Percentiles rank a stretch among this genome's conserved stretches.
Conservation (phyloP, 2,329 filamentous ascomycete genomes). For the Alternaria rosae region DNA sequence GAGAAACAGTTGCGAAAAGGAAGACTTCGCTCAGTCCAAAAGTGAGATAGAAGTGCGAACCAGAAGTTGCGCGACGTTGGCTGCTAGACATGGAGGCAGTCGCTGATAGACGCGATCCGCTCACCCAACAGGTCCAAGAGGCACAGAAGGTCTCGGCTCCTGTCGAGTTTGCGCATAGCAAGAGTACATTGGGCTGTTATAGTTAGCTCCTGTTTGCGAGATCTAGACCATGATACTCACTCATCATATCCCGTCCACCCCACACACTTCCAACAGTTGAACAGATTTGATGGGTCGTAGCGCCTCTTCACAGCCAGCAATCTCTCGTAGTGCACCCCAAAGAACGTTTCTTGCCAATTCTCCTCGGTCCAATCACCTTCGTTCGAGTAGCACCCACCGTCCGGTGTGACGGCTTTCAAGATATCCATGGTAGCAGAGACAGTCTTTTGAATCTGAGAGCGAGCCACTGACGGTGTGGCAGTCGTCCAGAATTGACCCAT, state of each 20-base stretch:
- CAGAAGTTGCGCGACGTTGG: not conserved
- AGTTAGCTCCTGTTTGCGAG: conserved; percentile 12
- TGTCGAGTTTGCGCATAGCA: conserved; percentile 37
- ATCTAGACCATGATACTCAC: conserved; percentile 24
- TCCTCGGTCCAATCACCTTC: conserved; percentile 48
- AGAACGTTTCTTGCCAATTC: conserved; percentile 47
- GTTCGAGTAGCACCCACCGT: conserved; percentile 48
- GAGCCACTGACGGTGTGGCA: conserved; percentile 20
- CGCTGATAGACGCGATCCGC: not conserved
- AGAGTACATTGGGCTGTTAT: conserved; percentile 37
- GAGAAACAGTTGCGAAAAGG: not conserved
- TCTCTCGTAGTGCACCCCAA: conserved; percentile 40
- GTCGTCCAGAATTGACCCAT: conserved; percentile 44
- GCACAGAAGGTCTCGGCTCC: conserved; percentile 30
- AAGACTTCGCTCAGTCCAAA: not conserved
- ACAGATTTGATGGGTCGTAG: conserved; percentile 43
- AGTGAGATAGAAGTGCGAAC: not conserved
- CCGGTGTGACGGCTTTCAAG: conserved; percentile 44
- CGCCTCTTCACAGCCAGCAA: conserved; percentile 38
- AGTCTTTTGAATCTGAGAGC: conserved; percentile 39
- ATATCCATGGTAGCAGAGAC: conserved; percentile 41
- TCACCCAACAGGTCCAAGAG: conserved; percentile 25
- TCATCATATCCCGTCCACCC: conserved; percentile 46
- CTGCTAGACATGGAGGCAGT: not conserved
- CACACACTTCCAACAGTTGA: conserved; percentile 50